A percentile compares a stretch with the other conserved stretches of the same genome.
Evolutionary conservation across 1,284 basidiomycete genomes (phyloP).

Genomic region (Naganishia albida): DNA sequence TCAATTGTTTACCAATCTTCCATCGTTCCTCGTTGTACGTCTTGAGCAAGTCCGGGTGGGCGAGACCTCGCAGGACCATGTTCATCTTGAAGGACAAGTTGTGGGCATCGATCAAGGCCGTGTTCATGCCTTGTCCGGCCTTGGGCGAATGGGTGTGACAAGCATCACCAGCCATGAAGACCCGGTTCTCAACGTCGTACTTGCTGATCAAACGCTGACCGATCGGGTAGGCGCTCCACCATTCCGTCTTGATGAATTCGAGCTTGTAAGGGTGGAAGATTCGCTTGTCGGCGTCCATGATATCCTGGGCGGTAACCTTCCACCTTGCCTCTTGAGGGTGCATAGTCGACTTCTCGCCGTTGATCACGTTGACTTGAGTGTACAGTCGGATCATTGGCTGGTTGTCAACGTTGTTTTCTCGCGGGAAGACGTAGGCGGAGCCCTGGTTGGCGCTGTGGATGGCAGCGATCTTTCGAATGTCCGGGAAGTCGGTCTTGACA

Average conservation of each 20-base stretch:
- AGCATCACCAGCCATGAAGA: conserved; percentile 48
- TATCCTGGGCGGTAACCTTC: conserved; percentile 42
- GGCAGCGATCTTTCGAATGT: conserved; percentile 69
- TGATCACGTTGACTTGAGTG: conserved; percentile 48
- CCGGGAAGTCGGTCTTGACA: conserved; percentile 69
- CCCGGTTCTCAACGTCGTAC: conserved; percentile 36
- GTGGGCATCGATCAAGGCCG: conserved; percentile 43
- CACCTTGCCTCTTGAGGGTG: conserved; percentile 38
- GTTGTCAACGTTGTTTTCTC: conserved; percentile 49
- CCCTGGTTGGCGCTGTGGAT: conserved; percentile 56
- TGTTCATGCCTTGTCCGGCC: conserved; percentile 50
- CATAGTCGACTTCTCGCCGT: conserved; percentile 36
- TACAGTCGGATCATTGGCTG: conserved; percentile 49
- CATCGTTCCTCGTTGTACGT: conserved; percentile 43
- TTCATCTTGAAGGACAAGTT: conserved; percentile 60
- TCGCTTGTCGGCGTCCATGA: conserved; percentile 43
- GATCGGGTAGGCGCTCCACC: conserved; percentile 50
- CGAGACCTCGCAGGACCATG: conserved; percentile 54
- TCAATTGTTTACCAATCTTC: conserved; percentile 62
- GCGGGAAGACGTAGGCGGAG: conserved; percentile 50
- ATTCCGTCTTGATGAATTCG: conserved; percentile 45
- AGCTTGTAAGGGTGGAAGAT: conserved; percentile 46
- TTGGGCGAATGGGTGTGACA: conserved; percentile 48
- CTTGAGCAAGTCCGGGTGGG: conserved; percentile 52
- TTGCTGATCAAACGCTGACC: conserved; percentile 44